Evolutionary conservation across 1,284 basidiomycete genomes (phyloP).

Genomic region (Melampsora americana): DNA sequence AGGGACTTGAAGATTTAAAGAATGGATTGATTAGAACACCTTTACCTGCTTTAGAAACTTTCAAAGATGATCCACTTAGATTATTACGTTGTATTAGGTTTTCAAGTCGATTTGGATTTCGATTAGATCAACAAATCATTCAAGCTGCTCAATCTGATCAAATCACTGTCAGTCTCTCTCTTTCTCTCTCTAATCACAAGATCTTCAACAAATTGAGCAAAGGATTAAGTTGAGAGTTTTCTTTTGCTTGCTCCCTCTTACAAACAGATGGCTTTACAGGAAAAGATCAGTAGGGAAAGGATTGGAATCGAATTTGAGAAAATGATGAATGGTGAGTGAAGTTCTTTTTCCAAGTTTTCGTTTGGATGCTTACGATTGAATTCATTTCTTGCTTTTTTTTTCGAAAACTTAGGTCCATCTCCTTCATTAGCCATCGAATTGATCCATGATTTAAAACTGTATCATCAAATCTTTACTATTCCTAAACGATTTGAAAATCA

Average conservation of each 20-base stretch:
- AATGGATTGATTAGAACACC: slow-evolving; percentile 82
- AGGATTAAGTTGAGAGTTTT: neutral
- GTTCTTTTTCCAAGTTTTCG: slow-evolving; percentile 9
- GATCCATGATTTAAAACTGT: slow-evolving; percentile 27
- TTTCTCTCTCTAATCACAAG: neutral
- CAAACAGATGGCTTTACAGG: slow-evolving; percentile 48
- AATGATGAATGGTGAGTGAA: slow-evolving; percentile 60
- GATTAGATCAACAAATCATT: slow-evolving; percentile 69
- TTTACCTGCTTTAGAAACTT: slow-evolving; percentile 78
- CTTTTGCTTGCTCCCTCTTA: slow-evolving; percentile 5
- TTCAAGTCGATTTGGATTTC: slow-evolving; percentile 81
- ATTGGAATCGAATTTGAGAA: slow-evolving; percentile 55
- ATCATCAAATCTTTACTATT: slow-evolving; percentile 17
- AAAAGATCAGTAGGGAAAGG: slow-evolving; percentile 53
- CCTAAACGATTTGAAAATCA: neutral
- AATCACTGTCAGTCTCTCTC: slow-evolving; percentile 56
- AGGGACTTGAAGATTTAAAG: slow-evolving; percentile 81
- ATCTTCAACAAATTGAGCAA: neutral
- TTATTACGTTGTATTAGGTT: slow-evolving; percentile 88
- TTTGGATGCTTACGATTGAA: no score
- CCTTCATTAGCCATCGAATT: slow-evolving; percentile 47
- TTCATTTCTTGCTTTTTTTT: neutral
- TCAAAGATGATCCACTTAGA: slow-evolving; percentile 88
- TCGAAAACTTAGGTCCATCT: slow-evolving; percentile 46
- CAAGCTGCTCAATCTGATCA: slow-evolving; percentile 65